Conservation (phyloP, 306 rosid genomes). For the Citrullus amarus region DNA sequence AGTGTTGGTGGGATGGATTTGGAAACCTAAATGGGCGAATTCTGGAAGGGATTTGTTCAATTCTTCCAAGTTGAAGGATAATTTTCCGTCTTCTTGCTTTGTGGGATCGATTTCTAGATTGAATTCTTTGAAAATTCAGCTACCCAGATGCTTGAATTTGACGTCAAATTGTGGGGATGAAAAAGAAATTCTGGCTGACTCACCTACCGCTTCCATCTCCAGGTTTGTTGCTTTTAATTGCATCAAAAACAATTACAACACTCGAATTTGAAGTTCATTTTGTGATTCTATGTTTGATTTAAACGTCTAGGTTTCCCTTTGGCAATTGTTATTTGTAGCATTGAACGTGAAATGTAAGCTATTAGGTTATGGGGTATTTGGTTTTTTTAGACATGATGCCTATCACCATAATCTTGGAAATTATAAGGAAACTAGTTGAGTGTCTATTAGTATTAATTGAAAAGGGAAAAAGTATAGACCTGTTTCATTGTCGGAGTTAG, state of each 20-base stretch:
- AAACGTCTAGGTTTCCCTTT: not conserved
- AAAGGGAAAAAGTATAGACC: not conserved
- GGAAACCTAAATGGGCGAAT: conserved; percentile 90
- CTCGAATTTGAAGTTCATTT: not conserved
- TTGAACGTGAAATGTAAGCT: not conserved
- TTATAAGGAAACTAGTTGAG: not conserved
- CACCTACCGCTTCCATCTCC: conserved; percentile 19
- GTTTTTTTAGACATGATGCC: not conserved
- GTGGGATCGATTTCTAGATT: conserved; percentile 19
- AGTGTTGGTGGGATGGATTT: conserved; percentile 78
- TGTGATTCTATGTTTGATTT: conserved; percentile 1
- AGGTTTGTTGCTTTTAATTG: conserved; percentile 30
- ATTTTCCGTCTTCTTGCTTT: conserved; percentile 17
- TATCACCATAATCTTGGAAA: not conserved
- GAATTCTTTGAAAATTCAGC: conserved; percentile 27
- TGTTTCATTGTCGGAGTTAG: not conserved
- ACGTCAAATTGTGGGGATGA: conserved; percentile 7
- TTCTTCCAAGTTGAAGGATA: conserved; percentile 16
- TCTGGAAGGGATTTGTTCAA: conserved; percentile 24
- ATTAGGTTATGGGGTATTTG: not conserved
- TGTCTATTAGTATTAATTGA: not conserved
- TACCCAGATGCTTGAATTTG: conserved; percentile 32
- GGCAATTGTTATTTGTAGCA: not conserved
- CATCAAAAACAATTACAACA: not conserved
- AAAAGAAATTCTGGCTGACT: conserved; percentile 8